A percentile compares a stretch with the other conserved stretches of the same genome.
Conservation (phyloP, 768 basidiomycete genomes). For the Termitomyces sp. region DNA sequence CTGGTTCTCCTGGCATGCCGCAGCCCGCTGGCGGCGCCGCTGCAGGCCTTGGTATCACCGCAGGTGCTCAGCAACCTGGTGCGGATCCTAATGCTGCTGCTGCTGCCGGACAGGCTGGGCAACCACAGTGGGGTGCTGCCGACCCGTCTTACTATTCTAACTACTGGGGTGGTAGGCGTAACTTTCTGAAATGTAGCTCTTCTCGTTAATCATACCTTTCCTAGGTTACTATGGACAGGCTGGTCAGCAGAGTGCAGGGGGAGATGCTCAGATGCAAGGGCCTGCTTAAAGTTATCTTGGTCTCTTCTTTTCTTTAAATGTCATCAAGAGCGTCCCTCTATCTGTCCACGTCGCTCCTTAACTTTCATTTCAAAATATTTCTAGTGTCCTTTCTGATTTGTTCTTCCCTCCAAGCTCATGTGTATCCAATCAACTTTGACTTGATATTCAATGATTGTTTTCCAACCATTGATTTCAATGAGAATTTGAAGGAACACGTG, state of each 20-base stretch:
- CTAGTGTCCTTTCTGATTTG: conserved; percentile 10
- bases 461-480: background rate
- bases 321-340: conserved; percentile 9
- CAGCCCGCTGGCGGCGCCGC: conserved; percentile 50
- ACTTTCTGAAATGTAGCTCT: background rate
- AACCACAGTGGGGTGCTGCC: conserved; percentile 72
- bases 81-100: conserved; percentile 47
- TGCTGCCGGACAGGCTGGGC: conserved; percentile 48
- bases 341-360: conserved; percentile 16
- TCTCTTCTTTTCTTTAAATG: conserved; percentile 24
- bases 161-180: conserved; percentile 74
- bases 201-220: background rate
- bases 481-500: background rate
- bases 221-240: conserved; percentile 79
- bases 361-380: conserved; percentile 13
- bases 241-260: conserved; percentile 49
- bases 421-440: conserved; percentile 16
- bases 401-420: conserved; percentile 10
- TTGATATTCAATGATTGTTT: background rate
- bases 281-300: conserved; percentile 31
- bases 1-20: conserved; percentile 55
- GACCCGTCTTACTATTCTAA: conserved; percentile 78
- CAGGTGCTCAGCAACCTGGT: conserved; percentile 52
- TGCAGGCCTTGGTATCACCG: conserved; percentile 48
- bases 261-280: conserved; percentile 51